Conservation (phyloP, 2,329 filamentous ascomycete genomes). For the Aspergillus ustus region DNA sequence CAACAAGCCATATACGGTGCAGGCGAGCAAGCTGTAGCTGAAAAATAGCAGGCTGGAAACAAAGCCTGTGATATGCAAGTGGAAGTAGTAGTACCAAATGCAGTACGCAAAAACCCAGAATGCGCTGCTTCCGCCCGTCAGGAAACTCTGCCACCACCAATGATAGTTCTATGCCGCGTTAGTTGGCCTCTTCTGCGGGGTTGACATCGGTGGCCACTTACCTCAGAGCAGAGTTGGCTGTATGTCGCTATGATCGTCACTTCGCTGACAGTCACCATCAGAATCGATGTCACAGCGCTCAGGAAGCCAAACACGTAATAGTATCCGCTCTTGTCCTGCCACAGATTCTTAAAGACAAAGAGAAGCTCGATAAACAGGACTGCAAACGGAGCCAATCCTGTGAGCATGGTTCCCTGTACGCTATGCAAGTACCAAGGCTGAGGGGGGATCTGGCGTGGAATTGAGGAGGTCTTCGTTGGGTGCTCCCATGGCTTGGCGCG, state of each 20-base stretch:
- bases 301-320: constrained; percentile 92
- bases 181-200: neutral
- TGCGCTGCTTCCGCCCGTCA: constrained; percentile 75
- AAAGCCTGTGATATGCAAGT: constrained; percentile 79
- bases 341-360: constrained; percentile 84
- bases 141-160: constrained; percentile 92
- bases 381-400: constrained; percentile 80
- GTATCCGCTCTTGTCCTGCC: constrained; percentile 89
- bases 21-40: constrained; percentile 80
- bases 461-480: constrained; percentile 74
- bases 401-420: constrained; percentile 68
- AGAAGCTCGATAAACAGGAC: constrained; percentile 87
- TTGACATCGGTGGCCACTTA: constrained; percentile 34
- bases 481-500: constrained; percentile 74
- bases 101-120: constrained; percentile 85
- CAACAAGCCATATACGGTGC: constrained; percentile 77
- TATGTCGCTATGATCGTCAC: constrained; percentile 85
- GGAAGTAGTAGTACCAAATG: constrained; percentile 80
- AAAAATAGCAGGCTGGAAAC: constrained; percentile 83
- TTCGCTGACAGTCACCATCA: constrained; percentile 78
- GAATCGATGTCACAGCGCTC: constrained; percentile 71
- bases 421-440: constrained; percentile 76
- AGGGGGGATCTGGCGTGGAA: constrained; percentile 73
- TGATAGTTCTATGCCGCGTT: constrained; percentile 67
- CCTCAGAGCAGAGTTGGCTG: constrained; percentile 78